phyloP scores from a whole-genome alignment of 108 stramenopile genomes.

The Nannochloropsis salina region DNA sequence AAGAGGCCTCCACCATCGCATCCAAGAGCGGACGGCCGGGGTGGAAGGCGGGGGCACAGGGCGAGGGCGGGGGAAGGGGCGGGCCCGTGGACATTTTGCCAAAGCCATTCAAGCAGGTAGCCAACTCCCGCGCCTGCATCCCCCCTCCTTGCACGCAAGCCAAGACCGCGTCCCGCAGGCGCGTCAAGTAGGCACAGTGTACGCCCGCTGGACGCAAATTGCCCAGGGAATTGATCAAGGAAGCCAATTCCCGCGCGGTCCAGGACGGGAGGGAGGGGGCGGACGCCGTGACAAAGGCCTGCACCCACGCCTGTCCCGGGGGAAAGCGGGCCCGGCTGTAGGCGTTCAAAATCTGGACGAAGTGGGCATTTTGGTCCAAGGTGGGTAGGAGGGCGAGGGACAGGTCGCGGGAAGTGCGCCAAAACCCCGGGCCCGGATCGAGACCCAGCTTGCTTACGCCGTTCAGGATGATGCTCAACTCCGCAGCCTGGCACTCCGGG shows the following conservation, averaged over 20 bases:
- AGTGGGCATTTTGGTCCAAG: not conserved
- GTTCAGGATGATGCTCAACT: not conserved
- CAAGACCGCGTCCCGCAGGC: not conserved
- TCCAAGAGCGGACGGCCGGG: not conserved
- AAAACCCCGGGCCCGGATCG: not conserved
- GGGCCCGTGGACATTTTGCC: not conserved
- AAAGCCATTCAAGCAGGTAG: not conserved
- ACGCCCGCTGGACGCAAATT: not conserved
- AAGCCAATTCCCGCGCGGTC: not conserved
- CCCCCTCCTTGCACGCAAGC: not conserved
- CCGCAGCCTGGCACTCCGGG: not conserved
- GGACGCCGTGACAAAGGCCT: not conserved
- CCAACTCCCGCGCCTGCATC: not conserved
- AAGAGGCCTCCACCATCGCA: not conserved
- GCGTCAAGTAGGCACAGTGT: not conserved
- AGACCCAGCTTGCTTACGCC: not conserved
- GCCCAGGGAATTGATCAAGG: not conserved
- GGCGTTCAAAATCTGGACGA: not conserved
- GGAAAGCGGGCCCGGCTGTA: not conserved
- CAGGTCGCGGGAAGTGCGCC: not conserved
- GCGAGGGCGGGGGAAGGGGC: not conserved
- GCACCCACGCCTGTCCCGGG: not conserved
- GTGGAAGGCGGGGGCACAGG: too few species aligned
- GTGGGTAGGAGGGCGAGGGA: not conserved
- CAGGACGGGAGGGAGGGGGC: not conserved